Evolutionary conservation across 2,329 filamentous ascomycete genomes (phyloP).

Genomic region (Microsporum audouinii): DNA sequence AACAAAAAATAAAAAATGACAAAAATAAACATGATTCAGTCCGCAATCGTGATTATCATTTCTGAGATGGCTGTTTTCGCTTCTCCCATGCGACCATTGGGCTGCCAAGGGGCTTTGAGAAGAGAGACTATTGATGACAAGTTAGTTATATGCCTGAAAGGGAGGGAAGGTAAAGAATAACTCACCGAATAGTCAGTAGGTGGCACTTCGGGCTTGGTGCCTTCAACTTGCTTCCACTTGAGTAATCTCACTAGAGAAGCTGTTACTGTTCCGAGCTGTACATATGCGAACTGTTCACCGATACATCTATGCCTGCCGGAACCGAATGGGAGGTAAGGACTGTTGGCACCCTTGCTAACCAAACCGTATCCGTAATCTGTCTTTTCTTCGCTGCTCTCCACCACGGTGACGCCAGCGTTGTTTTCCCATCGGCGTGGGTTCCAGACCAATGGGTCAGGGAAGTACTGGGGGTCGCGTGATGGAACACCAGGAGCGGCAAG

Average conservation of each 20-base stretch:
- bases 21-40: slow-evolving; percentile 9
- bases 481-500: slow-evolving; percentile 78
- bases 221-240: slow-evolving; percentile 65
- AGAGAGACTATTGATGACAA: slow-evolving; percentile 41
- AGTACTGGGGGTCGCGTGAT: slow-evolving; percentile 58
- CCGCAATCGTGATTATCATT: slow-evolving; percentile 9
- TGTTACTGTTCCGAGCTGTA: slow-evolving; percentile 78
- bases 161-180: slow-evolving; percentile 1
- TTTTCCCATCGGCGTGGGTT: slow-evolving; percentile 84
- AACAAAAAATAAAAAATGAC: slow-evolving; percentile 17
- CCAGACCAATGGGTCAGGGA: slow-evolving; percentile 73
- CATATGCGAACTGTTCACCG: slow-evolving; percentile 90
- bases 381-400: slow-evolving; percentile 53
- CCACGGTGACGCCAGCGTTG: slow-evolving; percentile 39
- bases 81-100: slow-evolving; percentile 44
- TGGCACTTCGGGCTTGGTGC: slow-evolving; percentile 28
- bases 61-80: slow-evolving; percentile 8
- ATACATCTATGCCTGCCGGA: slow-evolving; percentile 90
- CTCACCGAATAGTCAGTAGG: slow-evolving; percentile 47
- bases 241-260: slow-evolving; percentile 66
- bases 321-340: slow-evolving; percentile 87
- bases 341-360: slow-evolving; percentile 79
- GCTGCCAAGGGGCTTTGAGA: slow-evolving; percentile 60
- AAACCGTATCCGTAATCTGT: slow-evolving; percentile 90
- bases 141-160: slow-evolving; percentile 10